These are phyloP conservation scores for Apiospora marii DNA, from an alignment of 2,329 filamentous ascomycete genomes.

Conservation along the genomic window DNA sequence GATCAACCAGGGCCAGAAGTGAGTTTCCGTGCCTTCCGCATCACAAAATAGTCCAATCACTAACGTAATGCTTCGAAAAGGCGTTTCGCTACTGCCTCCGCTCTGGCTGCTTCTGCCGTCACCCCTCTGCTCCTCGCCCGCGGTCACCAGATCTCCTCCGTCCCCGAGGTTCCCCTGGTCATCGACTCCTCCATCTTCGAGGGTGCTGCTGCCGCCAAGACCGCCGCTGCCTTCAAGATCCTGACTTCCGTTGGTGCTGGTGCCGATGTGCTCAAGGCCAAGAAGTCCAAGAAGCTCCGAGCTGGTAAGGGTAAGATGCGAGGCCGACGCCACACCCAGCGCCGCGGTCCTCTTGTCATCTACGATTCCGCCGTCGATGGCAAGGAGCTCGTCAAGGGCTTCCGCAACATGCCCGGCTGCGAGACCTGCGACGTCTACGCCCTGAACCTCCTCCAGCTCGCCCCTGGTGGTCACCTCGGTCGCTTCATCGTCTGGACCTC, in stretches of 20 bases:
- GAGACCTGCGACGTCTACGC: constrained; percentile 94
- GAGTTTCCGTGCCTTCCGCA: constrained; percentile 46
- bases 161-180: constrained; percentile 97
- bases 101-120: constrained; percentile 94
- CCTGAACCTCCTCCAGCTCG: constrained; percentile 98
- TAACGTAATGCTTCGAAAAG: constrained; percentile 49
- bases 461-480: constrained; percentile 97
- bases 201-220: constrained; percentile 83
- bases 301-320: constrained; percentile 99
- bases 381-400: constrained; percentile 90
- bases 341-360: constrained; percentile 96
- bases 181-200: constrained; percentile 91
- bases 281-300: constrained; percentile 94
- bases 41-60: background rate
- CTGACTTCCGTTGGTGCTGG: constrained; percentile 91
- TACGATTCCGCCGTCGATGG: constrained; percentile 96
- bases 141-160: constrained; percentile 90
- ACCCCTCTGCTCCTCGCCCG: constrained; percentile 95
- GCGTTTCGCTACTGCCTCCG: constrained; percentile 97
- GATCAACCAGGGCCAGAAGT: constrained; percentile 99
- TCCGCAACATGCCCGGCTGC: constrained; percentile 99
- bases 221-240: constrained; percentile 83
- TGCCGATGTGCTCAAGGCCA: constrained; percentile 93
- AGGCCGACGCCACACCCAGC: constrained; percentile 95
- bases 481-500: constrained; percentile 99